These are phyloP conservation scores for Hypoxylon perforatum DNA, from an alignment of 495 filamentous ascomycete species.

Conservation along the genomic window DNA sequence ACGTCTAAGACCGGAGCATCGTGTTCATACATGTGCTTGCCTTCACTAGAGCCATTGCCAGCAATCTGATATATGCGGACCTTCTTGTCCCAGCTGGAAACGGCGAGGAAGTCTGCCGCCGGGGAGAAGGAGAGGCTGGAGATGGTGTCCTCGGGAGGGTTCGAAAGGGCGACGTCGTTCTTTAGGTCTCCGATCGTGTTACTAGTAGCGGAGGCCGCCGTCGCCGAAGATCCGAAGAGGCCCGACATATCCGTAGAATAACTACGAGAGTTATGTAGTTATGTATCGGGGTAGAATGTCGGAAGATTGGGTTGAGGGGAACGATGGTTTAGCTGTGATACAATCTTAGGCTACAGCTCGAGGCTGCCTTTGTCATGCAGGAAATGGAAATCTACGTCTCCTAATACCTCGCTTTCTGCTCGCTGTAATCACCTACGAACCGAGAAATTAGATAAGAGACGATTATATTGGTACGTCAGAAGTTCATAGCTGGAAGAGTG, in stretches of 20 bases:
- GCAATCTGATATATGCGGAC: constrained; percentile 92
- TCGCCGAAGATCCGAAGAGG: constrained; percentile 69
- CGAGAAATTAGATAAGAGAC: too few species aligned
- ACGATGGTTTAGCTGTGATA: neutral
- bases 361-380: constrained; percentile 2
- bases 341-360: neutral
- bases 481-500: too few species aligned
- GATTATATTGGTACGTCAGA: too few species aligned
- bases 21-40: constrained; percentile 81
- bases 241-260: constrained; percentile 65
- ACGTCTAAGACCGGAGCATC: constrained; percentile 81
- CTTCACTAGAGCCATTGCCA: constrained; percentile 73
- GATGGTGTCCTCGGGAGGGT: constrained; percentile 86
- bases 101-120: constrained; percentile 78
- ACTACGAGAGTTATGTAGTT: neutral
- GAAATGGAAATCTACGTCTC: neutral
- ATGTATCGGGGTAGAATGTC: neutral
- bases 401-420: too few species aligned
- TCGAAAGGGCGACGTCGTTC: constrained; percentile 81
- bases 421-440: too few species aligned
- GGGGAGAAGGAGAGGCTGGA: constrained; percentile 88
- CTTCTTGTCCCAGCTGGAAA: constrained; percentile 93
- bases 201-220: constrained; percentile 48
- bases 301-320: neutral
- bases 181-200: constrained; percentile 90